Base-by-base conservation (phyloP, 345 rosid genomes). In the Linum lewisii region DNA sequence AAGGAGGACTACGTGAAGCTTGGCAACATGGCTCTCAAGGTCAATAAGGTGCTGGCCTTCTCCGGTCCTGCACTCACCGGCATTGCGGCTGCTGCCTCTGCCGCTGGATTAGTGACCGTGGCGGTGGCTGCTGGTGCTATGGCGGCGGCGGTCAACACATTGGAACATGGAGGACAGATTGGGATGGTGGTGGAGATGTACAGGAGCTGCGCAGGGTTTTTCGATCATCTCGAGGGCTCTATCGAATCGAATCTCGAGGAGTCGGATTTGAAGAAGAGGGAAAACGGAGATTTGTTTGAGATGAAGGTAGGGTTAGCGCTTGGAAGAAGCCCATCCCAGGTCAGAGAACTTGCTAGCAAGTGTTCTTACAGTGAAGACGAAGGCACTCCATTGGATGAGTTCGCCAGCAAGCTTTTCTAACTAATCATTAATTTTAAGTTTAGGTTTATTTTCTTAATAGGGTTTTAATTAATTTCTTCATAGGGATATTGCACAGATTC, bases 141-240 rank as follows among this genome's bases (percentile, higher is more conserved):
- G 55, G 77, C 81, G 9, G 42, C 51, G 7, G 37, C 60, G 1
- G 74, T 78, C 3, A 78, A 74, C 49, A 59, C 71, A 2, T 58
- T 78, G 0, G 83, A 81, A 60, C 83, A 81, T 16, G 83, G 75
- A 0, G 75, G 61, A 4, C 86, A 81, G 62, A 76, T 81, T 1
- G 86, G 86, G 5, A 81, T 78, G 83, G 83, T 78, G 58, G 44
- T 81, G 14, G 86, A 81, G 63, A 78, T 81, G 79, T 81, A 81
- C 61, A 72, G 82, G 50, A 74, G 76, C 69, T 67, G 70, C 57
- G 75, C 77, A 1, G 86, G 83, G 10, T 73, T 66, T 70, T 74
- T 81, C 24, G 9, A 25, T 2, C 69, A 69, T 2, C 9, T 74
- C 62, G 79, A 67, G 54, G 78, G 72, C 54, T 61, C 73, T 1